Conservation (phyloP, 768 basidiomycete genomes). For the Auriscalpium microsporum region DNA sequence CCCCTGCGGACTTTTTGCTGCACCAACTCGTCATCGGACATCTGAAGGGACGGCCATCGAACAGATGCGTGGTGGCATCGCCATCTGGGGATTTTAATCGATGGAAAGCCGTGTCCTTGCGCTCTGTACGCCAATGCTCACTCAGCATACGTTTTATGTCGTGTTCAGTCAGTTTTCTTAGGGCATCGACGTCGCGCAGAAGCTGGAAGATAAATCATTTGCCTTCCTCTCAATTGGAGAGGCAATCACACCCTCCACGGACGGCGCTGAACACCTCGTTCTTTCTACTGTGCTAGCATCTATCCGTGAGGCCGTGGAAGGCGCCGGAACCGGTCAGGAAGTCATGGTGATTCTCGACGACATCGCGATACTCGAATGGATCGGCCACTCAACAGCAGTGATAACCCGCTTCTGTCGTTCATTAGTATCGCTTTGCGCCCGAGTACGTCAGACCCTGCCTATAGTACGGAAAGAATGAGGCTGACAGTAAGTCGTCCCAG, state of each 20-base stretch:
- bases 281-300: background rate
- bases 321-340: too few species aligned
- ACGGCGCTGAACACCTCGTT: too few species aligned
- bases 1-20: conserved; percentile 69
- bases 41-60: conserved; percentile 32
- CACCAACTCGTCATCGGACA: conserved; percentile 44
- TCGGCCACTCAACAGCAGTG: conserved; percentile 46
- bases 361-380: conserved; percentile 60
- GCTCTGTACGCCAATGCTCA: conserved; percentile 41
- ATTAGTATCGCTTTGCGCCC: conserved; percentile 43
- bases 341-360: conserved; percentile 63
- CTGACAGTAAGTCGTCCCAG: conserved; percentile 25
- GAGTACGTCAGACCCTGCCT: conserved; percentile 28
- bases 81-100: conserved; percentile 46
- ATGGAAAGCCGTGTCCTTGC: conserved; percentile 58
- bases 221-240: background rate
- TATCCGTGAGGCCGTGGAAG: conserved; percentile 7
- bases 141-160: background rate
- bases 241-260: background rate
- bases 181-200: conserved; percentile 9
- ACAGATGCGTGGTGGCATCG: conserved; percentile 45
- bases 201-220: conserved; percentile 3
- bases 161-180: background rate
- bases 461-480: too few species aligned
- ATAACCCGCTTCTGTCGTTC: conserved; percentile 54